A percentile compares a stretch with the other conserved stretches of the same genome.
Evolutionary conservation across 495 filamentous ascomycete species (phyloP).

Genomic region (Aspergillus mulundensis): DNA sequence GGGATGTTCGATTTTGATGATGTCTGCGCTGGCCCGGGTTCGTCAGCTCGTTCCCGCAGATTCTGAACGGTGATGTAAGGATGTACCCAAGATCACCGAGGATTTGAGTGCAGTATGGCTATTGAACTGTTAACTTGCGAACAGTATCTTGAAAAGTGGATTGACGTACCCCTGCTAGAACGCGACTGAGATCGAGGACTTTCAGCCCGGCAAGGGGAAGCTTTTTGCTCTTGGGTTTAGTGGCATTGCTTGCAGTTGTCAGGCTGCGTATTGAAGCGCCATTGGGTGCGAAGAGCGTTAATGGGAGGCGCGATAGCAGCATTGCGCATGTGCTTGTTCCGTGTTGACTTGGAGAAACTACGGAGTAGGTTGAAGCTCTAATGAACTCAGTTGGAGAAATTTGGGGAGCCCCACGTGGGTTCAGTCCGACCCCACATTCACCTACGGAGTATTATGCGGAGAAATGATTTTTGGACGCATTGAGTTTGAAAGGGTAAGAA

Average conservation of each 20-base stretch:
- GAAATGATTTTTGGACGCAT: too few relatives aligned
- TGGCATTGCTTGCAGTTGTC: background rate
- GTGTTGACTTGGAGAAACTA: background rate
- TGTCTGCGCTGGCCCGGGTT: conserved; percentile 77
- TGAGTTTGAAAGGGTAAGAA: background rate
- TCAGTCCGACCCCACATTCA: background rate
- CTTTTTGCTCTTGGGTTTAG: background rate
- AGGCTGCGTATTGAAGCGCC: background rate
- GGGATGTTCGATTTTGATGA: conserved; percentile 97
- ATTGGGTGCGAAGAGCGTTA: background rate
- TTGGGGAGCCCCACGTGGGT: background rate
- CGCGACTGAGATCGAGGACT: conserved; percentile 2
- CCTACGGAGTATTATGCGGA: background rate
- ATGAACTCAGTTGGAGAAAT: background rate
- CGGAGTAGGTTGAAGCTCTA: background rate
- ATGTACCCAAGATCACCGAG: conserved; percentile 14
- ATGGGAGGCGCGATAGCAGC: background rate
- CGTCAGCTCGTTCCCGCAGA: background rate
- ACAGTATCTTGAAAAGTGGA: background rate
- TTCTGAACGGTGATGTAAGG: background rate
- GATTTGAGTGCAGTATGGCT: conserved; percentile 16
- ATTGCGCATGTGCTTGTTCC: background rate
- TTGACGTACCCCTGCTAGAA: background rate
- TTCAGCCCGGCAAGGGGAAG: background rate
- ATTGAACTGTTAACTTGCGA: too few relatives aligned